Evolutionary conservation across 148 eudicot species (phyloP).

Genomic region (Nepenthes mirabilis): DNA sequence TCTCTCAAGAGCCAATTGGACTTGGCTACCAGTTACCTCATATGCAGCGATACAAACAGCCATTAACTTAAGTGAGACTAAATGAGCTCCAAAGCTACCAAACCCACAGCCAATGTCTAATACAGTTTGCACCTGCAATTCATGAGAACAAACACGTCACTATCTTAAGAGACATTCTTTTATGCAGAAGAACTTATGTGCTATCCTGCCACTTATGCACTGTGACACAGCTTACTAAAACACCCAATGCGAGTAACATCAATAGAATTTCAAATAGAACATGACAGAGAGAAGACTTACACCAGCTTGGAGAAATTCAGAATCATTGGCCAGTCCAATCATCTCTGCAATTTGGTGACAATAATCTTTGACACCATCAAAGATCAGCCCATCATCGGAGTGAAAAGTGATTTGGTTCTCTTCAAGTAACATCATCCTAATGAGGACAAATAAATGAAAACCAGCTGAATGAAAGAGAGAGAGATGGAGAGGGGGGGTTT

Average conservation of each 20-base stretch:
- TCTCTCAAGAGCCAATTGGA: slow-evolving; percentile 90
- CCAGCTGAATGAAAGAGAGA: slow-evolving; percentile 1
- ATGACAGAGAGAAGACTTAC: slow-evolving; percentile 34
- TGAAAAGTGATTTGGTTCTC: slow-evolving; percentile 89
- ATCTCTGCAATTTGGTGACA: slow-evolving; percentile 94
- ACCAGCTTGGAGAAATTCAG: slow-evolving; percentile 72
- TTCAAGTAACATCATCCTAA: slow-evolving; percentile 94
- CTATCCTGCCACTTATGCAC: too few species aligned
- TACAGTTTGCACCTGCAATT: slow-evolving; percentile 71
- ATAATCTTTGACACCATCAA: slow-evolving; percentile 89
- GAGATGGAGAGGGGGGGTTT: not conserved
- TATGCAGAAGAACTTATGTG: not conserved
- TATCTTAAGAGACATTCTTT: not conserved
- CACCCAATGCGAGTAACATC: not conserved
- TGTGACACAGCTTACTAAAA: too few species aligned
- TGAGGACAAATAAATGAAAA: not conserved
- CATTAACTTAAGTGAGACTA: slow-evolving; percentile 49
- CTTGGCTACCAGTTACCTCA: slow-evolving; percentile 95
- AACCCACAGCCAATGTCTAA: slow-evolving; percentile 95
- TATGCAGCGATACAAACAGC: slow-evolving; percentile 86
- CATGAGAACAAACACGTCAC: not conserved
- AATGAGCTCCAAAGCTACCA: slow-evolving; percentile 97
- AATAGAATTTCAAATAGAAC: not conserved
- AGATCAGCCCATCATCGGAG: slow-evolving; percentile 55
- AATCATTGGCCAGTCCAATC: slow-evolving; percentile 76